Evolutionary conservation across 2,329 filamentous ascomycete genomes (phyloP), one percentile per base, ranked within the genome.

Genomic region (Clonostachys byssicola): DNA sequence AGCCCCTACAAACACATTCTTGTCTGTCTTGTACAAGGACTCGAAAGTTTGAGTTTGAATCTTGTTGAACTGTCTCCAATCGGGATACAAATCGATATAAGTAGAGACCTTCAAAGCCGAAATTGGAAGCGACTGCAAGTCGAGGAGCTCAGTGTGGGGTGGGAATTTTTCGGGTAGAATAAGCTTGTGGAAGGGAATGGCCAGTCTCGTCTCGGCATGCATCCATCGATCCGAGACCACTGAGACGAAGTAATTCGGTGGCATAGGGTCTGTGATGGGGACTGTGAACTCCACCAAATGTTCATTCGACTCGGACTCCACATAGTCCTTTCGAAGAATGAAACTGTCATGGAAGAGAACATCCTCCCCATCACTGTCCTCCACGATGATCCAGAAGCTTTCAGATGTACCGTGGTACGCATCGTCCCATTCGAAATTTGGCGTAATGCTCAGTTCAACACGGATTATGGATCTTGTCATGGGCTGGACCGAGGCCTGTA

Each of bases 11-110:
- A 99, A 90, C 18, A 96, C 91, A 59, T 95, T 97, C 57, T 97
- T 90, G 62, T 97, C 89, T 1, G 89, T 88, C 43, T 88, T 86
- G 63, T 89, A 97, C 1, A 99, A 73, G 2, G 92, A 91, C 62
- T 96, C 96, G 75, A 97, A 99, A 0, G 90, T 89, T 64, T 99
- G 94, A 1, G 94, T 96, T 67, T 99, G 95, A 12, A 99, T 88
- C 64, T 94, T 94, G 73, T 99, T 99, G 76, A 99, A 99, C 52
- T 88, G 83, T 47, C 83, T 79, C 84, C 90, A 95, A 33, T 86
- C 76, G 5, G 89, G 84, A 61, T 96, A 99, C 17, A 99, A 71
- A 20, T 80, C 78, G 50, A 87, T 79, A 59, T 88, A 96, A 52
- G 95, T 91, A 52, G 88, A 83, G 17, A 81, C 80, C 75, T 97